Conservation (phyloP, 305 asterid genomes). For the Striga hermonthica region DNA sequence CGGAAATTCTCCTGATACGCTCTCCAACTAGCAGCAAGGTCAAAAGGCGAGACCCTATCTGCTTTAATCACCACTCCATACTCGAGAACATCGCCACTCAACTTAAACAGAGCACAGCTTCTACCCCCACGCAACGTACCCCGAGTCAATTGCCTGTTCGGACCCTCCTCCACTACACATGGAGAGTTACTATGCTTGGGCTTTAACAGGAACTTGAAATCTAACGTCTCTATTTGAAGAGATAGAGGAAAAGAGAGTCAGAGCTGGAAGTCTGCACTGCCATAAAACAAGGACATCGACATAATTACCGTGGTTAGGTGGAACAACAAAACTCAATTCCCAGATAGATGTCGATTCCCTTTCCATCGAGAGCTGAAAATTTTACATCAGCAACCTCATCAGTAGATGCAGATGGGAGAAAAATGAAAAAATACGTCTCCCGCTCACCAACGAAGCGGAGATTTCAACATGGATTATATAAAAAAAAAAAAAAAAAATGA, state of each 20-base stretch:
- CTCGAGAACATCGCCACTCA: constrained; percentile 66
- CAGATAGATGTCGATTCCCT: constrained; percentile 91
- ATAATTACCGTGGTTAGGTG: constrained; percentile 88
- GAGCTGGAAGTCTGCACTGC: constrained; percentile 20
- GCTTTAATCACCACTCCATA: constrained; percentile 73
- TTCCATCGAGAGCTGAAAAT: constrained; percentile 71
- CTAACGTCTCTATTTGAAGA: constrained; percentile 64
- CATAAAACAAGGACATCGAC: constrained; percentile 17
- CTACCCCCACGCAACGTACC: constrained; percentile 79
- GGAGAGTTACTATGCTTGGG: constrained; percentile 56
- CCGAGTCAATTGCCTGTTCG: constrained; percentile 66
- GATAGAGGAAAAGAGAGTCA: constrained; percentile 17
- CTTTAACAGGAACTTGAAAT: constrained; percentile 88
- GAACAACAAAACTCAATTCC: constrained; percentile 93
- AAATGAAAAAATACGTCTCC: constrained; percentile 19
- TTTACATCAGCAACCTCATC: constrained; percentile 17
- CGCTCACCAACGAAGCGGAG: neutral
- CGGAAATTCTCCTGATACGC: constrained; percentile 86
- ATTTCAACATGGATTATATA: neutral
- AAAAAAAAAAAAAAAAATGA: neutral
- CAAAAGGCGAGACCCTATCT: constrained; percentile 87
- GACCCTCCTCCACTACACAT: constrained; percentile 87
- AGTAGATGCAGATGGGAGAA: neutral
- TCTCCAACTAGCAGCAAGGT: constrained; percentile 99
- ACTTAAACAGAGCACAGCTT: constrained; percentile 61